These are phyloP conservation scores for Tetrapisispora iriomotensis DNA, from an alignment of 805 yeast species.

Conservation along the genomic window DNA sequence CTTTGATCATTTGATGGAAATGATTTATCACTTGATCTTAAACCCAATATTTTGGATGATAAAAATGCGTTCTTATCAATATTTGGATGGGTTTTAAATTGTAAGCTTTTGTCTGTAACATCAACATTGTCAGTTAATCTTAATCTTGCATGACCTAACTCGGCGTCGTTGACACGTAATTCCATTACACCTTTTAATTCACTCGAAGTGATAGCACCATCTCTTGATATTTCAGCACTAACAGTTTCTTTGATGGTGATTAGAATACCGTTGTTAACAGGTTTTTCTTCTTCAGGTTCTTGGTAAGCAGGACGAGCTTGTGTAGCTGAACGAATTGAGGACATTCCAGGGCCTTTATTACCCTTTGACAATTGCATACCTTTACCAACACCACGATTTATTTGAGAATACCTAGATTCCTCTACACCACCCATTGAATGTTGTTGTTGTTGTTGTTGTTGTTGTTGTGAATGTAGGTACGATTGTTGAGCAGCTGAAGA, in stretches of 20 bases:
- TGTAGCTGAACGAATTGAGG: slow-evolving; percentile 1
- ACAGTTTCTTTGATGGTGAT: slow-evolving; percentile 69
- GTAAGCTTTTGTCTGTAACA: slow-evolving; percentile 38
- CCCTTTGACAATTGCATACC: slow-evolving; percentile 24
- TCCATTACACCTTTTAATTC: slow-evolving; percentile 89
- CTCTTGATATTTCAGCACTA: slow-evolving; percentile 70
- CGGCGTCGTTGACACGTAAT: slow-evolving; percentile 73
- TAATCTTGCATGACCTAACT: slow-evolving; percentile 56
- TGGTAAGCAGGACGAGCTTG: slow-evolving; percentile 15
- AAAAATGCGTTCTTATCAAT: slow-evolving; percentile 72
- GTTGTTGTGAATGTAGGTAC: slow-evolving; percentile 16
- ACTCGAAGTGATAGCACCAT: slow-evolving; percentile 59
- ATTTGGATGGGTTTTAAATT: slow-evolving; percentile 92
- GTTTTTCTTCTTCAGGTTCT: slow-evolving; percentile 20
- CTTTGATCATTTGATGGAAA: slow-evolving; percentile 90
- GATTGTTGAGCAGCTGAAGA: slow-evolving; percentile 32
- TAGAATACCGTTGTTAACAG: slow-evolving; percentile 65
- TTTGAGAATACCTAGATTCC: slow-evolving; percentile 3
- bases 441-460: slow-evolving; percentile 13
- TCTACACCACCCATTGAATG: slow-evolving; percentile 11
- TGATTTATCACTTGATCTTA: slow-evolving; percentile 67
- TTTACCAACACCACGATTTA: slow-evolving; percentile 8
- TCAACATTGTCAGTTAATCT: slow-evolving; percentile 42
- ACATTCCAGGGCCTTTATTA: neutral
- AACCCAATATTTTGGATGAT: slow-evolving; percentile 46